Evolutionary conservation across 2,329 filamentous ascomycete genomes (phyloP), one percentile per base, ranked within the genome.

Genomic region (Apiospora marii): DNA sequence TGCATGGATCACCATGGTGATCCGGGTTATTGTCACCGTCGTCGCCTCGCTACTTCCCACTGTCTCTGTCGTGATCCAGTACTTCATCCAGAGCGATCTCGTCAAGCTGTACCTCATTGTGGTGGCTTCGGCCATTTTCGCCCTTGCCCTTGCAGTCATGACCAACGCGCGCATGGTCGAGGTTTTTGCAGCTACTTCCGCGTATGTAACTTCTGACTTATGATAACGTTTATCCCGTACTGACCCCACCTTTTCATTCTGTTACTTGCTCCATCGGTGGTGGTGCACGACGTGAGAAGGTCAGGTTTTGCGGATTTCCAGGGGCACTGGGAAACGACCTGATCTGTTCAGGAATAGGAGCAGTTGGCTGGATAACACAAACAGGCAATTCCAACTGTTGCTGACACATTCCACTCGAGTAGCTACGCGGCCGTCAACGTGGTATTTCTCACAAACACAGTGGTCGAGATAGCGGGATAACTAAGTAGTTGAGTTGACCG

Each of bases 151-250:
- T 37, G 72, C 72, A 5, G 30, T 72, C n/a, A 74, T 74, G 73
- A 74, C 73, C 12, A 73, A 73, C 30, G 69, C 73, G 2, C 49
- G 72, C 37, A 73, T 58, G 68, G 58, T 74, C 51, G 73, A 74
- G 61, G 58, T 74, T 19, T 74, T 74, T 67, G 73, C 73, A 4
- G 73, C 73, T n/a, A 74, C 73, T 37, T 73, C 73, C 1, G 71
- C 73, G 73, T 74, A 49, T 14, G 73, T 73, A 8, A 14, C 2
- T 27, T 67, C 5, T 19, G 16, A n/a, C 16, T 14, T 43, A 37
- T 30, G 10, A 7, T 67, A n/a, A 7, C 34, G 5, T 69, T 34
- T 13, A 4, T 58, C 8, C 34, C 22, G 5, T 8, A 14, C 41
- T 43, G 10, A 43, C 41, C 2, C 43, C 8, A 1, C 64, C 64